A percentile compares a stretch with the other conserved stretches of the same genome.
phyloP scores from a whole-genome alignment of 148 eudicot genomes.

The Chenopodium berlandieri region DNA sequence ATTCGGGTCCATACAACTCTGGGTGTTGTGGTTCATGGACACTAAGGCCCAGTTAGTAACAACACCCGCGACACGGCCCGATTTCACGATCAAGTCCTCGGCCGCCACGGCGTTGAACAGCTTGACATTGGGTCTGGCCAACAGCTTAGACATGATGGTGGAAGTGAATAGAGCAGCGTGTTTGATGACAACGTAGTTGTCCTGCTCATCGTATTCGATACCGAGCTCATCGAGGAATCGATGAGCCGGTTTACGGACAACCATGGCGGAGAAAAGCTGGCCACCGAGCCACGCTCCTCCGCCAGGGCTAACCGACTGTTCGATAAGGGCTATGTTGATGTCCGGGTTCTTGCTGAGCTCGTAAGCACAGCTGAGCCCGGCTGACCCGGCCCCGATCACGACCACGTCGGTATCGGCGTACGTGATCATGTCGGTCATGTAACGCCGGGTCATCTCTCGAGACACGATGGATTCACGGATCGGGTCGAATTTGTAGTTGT shows the following conservation, averaged over 20 bases:
- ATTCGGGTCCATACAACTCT: constrained; percentile 96
- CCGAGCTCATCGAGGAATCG: constrained; percentile 72
- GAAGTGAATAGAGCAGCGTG: constrained; percentile 94
- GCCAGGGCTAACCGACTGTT: constrained; percentile 95
- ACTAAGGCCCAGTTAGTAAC: constrained; percentile 97
- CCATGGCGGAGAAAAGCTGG: constrained; percentile 92
- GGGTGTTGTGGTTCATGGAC: constrained; percentile 93
- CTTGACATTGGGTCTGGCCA: constrained; percentile 88
- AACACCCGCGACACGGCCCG: constrained; percentile 71
- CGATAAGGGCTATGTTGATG: constrained; percentile 74
- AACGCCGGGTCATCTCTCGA: constrained; percentile 89
- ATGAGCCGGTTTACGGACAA: constrained; percentile 93
- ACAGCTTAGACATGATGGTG: constrained; percentile 74
- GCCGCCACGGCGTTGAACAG: constrained; percentile 92
- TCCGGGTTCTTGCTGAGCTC: constrained; percentile 87
- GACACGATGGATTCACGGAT: constrained; percentile 91
- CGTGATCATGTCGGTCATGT: constrained; percentile 93
- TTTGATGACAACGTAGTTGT: constrained; percentile 81
- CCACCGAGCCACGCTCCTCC: constrained; percentile 99
- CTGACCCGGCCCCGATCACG: constrained; percentile 89
- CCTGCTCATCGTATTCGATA: constrained; percentile 74
- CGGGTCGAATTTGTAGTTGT: constrained; percentile 58
- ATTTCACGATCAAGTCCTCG: constrained; percentile 83
- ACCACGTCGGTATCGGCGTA: constrained; percentile 93
- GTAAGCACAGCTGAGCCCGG: constrained; percentile 89